Evolutionary conservation across 345 rosid genomes (phyloP).

Genomic region (Turnera subulata): DNA sequence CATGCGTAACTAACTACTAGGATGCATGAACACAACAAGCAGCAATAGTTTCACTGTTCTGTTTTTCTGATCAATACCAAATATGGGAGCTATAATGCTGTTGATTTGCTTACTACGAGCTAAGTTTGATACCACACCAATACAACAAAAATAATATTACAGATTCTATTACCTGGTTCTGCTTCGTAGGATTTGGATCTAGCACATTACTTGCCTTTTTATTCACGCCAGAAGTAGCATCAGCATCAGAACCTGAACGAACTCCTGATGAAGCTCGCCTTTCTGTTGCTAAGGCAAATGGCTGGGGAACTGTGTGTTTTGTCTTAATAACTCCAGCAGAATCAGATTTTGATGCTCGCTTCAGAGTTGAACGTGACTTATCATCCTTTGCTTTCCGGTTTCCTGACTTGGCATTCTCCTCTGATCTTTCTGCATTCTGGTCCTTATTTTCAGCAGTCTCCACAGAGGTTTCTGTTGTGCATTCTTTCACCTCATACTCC

Average conservation of each 20-base stretch:
- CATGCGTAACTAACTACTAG: not conserved
- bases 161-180: conserved; percentile 38
- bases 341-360: conserved; percentile 42
- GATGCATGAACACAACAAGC: not conserved
- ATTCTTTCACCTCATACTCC: conserved; percentile 80
- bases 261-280: conserved; percentile 72
- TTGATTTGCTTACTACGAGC: not conserved
- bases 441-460: conserved; percentile 36
- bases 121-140: conserved; percentile 14
- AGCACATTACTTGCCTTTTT: conserved; percentile 26
- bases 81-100: not conserved
- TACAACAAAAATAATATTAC: not conserved
- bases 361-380: conserved; percentile 29
- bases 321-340: conserved; percentile 38
- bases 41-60: not conserved
- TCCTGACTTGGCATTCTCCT: conserved; percentile 28
- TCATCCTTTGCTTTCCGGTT: conserved; percentile 15
- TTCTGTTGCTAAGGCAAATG: conserved; percentile 82
- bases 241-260: conserved; percentile 41
- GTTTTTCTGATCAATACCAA: not conserved
- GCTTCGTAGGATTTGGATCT: conserved; percentile 29
- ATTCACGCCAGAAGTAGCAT: conserved; percentile 24
- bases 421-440: conserved; percentile 20
- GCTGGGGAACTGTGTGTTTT: conserved; percentile 64
- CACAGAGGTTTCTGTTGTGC: conserved; percentile 51